Base-by-base conservation (phyloP, 352 stramenopile species). In the Globisporangium rhizosaccharum region DNA sequence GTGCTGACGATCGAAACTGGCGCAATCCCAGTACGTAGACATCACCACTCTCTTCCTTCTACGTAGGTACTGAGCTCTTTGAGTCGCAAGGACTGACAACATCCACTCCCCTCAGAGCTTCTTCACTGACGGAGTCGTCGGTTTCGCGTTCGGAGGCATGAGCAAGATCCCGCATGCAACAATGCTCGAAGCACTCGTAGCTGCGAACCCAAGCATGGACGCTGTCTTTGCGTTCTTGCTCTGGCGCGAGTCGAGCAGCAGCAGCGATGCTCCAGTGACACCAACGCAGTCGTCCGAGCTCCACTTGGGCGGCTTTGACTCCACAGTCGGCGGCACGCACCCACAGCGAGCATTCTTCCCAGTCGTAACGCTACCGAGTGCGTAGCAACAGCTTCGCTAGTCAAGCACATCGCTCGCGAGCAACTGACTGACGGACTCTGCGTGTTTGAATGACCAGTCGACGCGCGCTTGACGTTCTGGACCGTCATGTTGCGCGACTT, bases 111-210 rank as follows among this genome's bases (percentile, higher is more conserved):
- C 18, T 39, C 15, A 79, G 67, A 57, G 26, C 1, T 82, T 88
- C 46, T 58, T 72, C 50, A 73, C 68, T 30, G 78, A 88, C 59
- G 78, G 78, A 15, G 80, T 88, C 46, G 53, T 82, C 39, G 78
- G 75, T 2, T 49, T 88, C 18, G 78, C 65, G 18, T 86, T 88
- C 33, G 46, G 10, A 1, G 75, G 75, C n/a, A 70, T 88, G 54
- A 71, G 70, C 62, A 85, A 85, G 51, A 75, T 88, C 41, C 46
- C 56, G 7, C 62, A 72, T 41, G 63, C 73, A 39, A 81, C 70
- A 25, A 42, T 86, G 11, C 49, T 88, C n/a, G 71, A 82, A 17
- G 51, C 53, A 20, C 41, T 76, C 7, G 41, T 59, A n/a, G 56
- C 33, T 10, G 46, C 63, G 20, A 57, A 82, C 33, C 57, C 65